Evolutionary conservation across 148 eudicot genomes (phyloP), one percentile per base, ranked within the genome.

Genomic region (Drosera capensis): DNA sequence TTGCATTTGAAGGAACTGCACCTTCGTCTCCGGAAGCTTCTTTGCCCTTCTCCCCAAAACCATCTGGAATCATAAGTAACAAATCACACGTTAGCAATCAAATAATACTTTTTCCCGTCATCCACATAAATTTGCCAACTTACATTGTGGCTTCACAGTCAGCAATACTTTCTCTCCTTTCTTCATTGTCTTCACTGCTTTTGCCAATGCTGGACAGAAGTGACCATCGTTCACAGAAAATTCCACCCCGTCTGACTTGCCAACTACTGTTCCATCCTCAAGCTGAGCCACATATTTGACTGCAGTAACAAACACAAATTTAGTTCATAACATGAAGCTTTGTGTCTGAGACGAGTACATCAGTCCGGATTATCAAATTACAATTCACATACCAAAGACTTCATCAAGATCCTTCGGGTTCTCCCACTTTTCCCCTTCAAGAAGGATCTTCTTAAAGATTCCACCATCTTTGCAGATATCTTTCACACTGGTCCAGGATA

Each of bases 391-490:
- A 84, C 95, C 95, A 14, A 71, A 39, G 18, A 64, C 86, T 48
- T 86, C 95, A 57, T 86, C 95, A 14, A 55, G 70, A 29, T 86
- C 92, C 65, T 78, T 77, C 0, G 86, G 95, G 58, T 85, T 86
- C 68, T 80, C 78, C 95, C 92, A 80, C 18, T 72, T 74, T 43
- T 80, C 92, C 41, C 95, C 86, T 62, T 78, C 71, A 3, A 57
- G 37, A 1, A 86, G 57, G 2, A 80, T 56, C 49, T 78, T 81
- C 60, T 86, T 86, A 47, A 78, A 55, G 14, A 86, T 59, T 5
- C 95, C 95, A 23, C 95, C 95, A 62, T 86, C 95, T 51, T 86
- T 86, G 73, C 81, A 78, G 16, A 86, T 78, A 49, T 86, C 95
- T 58, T 86, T 80, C 5, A 75, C 77, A 60, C 78, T 86, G 8